Evolutionary conservation across 345 rosid species (phyloP), one percentile per base, ranked within the genome.

Genomic region (Lepidium didymum): DNA sequence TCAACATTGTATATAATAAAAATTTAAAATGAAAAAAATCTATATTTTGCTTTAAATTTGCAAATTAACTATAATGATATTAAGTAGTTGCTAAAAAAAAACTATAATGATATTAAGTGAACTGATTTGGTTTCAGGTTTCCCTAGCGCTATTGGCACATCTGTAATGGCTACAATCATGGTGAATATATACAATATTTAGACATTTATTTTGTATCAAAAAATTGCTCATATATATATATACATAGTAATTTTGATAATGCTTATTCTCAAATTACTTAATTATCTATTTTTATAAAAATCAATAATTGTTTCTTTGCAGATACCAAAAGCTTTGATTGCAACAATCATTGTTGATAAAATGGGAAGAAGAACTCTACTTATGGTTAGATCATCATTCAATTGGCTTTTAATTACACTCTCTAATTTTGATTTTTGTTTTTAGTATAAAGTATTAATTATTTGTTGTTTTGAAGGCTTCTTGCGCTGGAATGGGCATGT

Each of bases 331-430:
- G 70, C 72, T 4, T 23, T 70, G 42, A 49, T 69, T 47, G 75
- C 67, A 19, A 47, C 74, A 14, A 70, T 75, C 7, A 56, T 75
- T 11, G 79, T 70, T 5, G 79, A 75, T 43, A 75, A 64, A 75
- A 63, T 70, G 70, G 79, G 79, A 64, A 34, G 79, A 56, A 65
- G 79, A 47, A 65, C 79, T 19, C 73, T 81, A 3, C 70, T 81
- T 4, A 13, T 77, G 79, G 84, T 81, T 25, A 44, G 70, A 49
- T 44, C 7, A 37, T 25, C 10, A 49, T 36, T 51, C 21, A 14
- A 23, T 10, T 34, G 3, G n/a, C 7, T 45, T 29, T 8, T 3
- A 40, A 14, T 0, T 29, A 33, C 42, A 3, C 40, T 15, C 10
- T 10, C 33, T 31, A 60, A 19, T 31, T 11, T 6, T 27, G 1